Conservation (phyloP, 2,329 filamentous ascomycete genomes). For the Verticillium tricorpus region DNA sequence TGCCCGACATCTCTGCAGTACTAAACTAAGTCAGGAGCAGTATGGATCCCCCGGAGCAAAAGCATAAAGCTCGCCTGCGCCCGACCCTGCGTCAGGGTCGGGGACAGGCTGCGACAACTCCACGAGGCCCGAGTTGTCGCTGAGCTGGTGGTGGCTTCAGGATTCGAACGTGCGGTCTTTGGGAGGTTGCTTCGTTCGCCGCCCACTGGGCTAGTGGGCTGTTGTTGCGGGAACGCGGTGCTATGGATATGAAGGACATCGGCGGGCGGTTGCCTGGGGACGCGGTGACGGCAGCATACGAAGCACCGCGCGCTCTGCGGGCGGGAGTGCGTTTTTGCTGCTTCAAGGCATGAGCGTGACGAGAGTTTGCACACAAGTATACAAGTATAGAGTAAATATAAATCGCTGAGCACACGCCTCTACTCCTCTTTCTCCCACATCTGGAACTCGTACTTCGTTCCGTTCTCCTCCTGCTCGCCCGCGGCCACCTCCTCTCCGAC, state of each 20-base stretch:
- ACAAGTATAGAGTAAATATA: too few relatives aligned
- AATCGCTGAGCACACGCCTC: too few relatives aligned
- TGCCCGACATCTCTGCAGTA: too few relatives aligned
- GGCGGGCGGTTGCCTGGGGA: not conserved
- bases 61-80: not conserved
- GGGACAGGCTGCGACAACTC: not conserved
- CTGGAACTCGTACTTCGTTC: slow-evolving; percentile 64
- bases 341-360: too few relatives aligned
- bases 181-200: not conserved
- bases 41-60: not conserved
- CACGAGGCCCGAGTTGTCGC: not conserved
- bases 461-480: slow-evolving; percentile 57
- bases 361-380: too few relatives aligned
- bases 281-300: not conserved
- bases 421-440: slow-evolving; percentile 57
- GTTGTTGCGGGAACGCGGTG: not conserved
- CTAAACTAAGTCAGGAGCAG: too few relatives aligned
- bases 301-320: too few relatives aligned
- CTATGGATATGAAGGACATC: not conserved
- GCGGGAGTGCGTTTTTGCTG: too few relatives aligned
- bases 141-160: not conserved
- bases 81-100: not conserved
- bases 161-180: not conserved
- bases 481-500: slow-evolving; percentile 59
- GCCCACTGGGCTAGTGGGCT: not conserved